Base-by-base conservation (phyloP, 129 eudicot genomes). In the Oenanthe sinensis region DNA sequence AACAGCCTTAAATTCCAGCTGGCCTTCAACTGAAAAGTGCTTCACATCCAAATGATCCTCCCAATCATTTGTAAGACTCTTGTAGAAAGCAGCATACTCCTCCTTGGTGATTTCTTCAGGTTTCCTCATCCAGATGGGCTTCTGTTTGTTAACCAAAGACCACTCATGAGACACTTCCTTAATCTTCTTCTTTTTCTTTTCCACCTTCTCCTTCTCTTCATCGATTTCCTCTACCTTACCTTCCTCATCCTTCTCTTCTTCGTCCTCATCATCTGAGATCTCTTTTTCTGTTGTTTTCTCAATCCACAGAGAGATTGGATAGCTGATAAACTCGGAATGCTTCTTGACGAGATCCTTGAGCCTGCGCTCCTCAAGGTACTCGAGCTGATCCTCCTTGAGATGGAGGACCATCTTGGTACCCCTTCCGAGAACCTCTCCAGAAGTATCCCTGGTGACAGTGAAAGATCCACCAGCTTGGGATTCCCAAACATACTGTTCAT, bases 111-210 rank as follows among this genome's bases (percentile, higher is more conserved):
- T 92, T 71, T 92, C 97, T 39, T 92, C 97, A 0, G 97, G 97
- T 55, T 92, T 92, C 86, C 97, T 89, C 95, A 92, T 86, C 97
- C 97, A 92, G 71, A 92, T 92, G 5, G 97, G 97, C 82, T 92
- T 92, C 75, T 92, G 97, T 49, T 92, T 92, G 92, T 92, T 92
- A 6, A 92, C 90, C 83, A 92, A 78, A 0, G 81, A 62, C 92
- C 92, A 92, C 58, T 92, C 97, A n/a, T 92, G 88, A 46, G 97
- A 86, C 49, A 92, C 97, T 76, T 92, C 97, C 89, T 92, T 89
- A 60, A 92, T 89, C 79, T 86, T 92, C 84, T 92, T 91, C 93
- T 86, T 92, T 74, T 89, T 92, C 86, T 92, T 89, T 85, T 92
- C 92, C 48, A 82, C 92, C 67, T 89, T 87, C 84, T 92, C 97